Conservation (phyloP, 371 early-diverging fungal species). For the Fennellomyces sp. region DNA sequence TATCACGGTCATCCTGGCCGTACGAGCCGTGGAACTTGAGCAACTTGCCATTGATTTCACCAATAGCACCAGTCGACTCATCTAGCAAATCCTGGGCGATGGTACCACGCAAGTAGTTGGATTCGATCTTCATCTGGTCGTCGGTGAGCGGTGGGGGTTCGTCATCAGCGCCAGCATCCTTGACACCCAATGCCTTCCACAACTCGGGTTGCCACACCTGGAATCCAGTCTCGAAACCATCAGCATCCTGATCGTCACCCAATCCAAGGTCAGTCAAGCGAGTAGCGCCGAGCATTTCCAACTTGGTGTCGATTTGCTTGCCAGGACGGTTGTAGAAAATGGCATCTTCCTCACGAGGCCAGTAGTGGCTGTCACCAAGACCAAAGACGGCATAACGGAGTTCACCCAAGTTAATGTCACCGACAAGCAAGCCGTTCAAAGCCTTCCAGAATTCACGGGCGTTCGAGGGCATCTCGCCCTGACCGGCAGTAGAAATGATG, state of each 20-base stretch:
- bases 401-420: slow-evolving; percentile 70
- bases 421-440: slow-evolving; percentile 51
- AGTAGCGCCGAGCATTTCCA: slow-evolving; percentile 75
- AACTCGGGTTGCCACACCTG: slow-evolving; percentile 78
- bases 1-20: slow-evolving; percentile 94
- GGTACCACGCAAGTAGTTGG: slow-evolving; percentile 91
- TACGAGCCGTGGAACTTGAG: slow-evolving; percentile 97
- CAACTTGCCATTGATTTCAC: slow-evolving; percentile 88
- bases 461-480: slow-evolving; percentile 95
- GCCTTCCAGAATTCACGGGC: slow-evolving; percentile 87
- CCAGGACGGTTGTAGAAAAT: slow-evolving; percentile 91
- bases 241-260: slow-evolving; percentile 93
- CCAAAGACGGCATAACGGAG: slow-evolving; percentile 83
- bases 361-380: slow-evolving; percentile 93
- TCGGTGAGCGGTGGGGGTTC: slow-evolving; percentile 78
- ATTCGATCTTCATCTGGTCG: slow-evolving; percentile 88
- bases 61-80: slow-evolving; percentile 82
- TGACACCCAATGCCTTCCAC: slow-evolving; percentile 83
- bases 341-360: slow-evolving; percentile 90
- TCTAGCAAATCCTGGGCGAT: slow-evolving; percentile 85
- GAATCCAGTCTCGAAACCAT: slow-evolving; percentile 86
- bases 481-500: slow-evolving; percentile 88
- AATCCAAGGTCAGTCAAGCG: slow-evolving; percentile 70
- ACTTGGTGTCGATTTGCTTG: slow-evolving; percentile 80
- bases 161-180: slow-evolving; percentile 61